These are phyloP conservation scores for Cafeteria roenbergensis DNA, from an alignment of 108 stramenopile species.

Conservation along the genomic window DNA sequence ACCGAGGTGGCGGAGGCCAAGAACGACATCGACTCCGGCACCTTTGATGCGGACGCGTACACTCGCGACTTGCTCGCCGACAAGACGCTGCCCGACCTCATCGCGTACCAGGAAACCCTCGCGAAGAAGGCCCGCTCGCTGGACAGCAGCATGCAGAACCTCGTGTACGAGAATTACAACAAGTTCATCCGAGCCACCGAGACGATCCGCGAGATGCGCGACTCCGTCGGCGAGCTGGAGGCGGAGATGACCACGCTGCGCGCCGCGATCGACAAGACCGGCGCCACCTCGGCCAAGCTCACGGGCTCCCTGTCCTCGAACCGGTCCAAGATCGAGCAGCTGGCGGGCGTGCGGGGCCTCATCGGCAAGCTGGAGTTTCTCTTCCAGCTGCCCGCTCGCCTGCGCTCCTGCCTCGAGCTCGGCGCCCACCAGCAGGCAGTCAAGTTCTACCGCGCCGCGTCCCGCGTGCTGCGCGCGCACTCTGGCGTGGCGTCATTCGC, in stretches of 20 bases:
- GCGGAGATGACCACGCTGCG: constrained; percentile 27
- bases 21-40: constrained; percentile 26
- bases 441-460: constrained; percentile 9
- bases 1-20: neutral
- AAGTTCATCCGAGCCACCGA: constrained; percentile 95
- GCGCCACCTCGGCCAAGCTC: constrained; percentile 11
- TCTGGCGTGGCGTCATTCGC: too few relatives aligned
- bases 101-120: constrained; percentile 31
- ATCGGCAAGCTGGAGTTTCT: constrained; percentile 44
- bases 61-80: constrained; percentile 25
- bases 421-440: constrained; percentile 20
- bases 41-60: constrained; percentile 33
- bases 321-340: constrained; percentile 40
- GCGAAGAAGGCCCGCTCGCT: constrained; percentile 42
- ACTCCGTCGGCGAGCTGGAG: constrained; percentile 43
- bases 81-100: constrained; percentile 26
- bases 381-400: constrained; percentile 40
- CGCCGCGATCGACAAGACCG: constrained; percentile 26
- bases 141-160: constrained; percentile 86
- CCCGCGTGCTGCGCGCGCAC: constrained; percentile 12
- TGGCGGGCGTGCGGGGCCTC: constrained; percentile 38
- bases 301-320: constrained; percentile 24
- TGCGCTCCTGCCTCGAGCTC: constrained; percentile 26
- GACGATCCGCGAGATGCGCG: constrained; percentile 65
- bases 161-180: constrained; percentile 98